A percentile compares a stretch with the other conserved stretches of the same genome.
These are phyloP conservation scores for Eimeria tenella DNA, from an alignment of 169 alveolate genomes.

Conservation along the genomic window DNA sequence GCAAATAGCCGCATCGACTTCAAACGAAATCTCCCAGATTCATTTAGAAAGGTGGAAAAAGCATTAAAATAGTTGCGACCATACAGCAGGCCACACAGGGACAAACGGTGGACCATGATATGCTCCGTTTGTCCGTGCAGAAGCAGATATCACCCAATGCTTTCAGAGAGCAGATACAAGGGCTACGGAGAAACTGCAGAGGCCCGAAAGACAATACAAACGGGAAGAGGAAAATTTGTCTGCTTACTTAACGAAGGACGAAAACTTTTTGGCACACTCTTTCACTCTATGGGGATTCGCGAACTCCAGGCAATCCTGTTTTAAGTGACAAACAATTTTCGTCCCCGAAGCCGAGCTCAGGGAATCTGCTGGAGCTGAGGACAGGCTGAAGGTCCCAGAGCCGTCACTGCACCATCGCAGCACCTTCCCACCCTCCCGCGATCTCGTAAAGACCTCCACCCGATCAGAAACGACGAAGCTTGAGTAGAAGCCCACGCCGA, in stretches of 20 bases:
- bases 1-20: too few species aligned
- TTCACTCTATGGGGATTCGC: slow-evolving; percentile 87
- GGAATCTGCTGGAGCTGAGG: slow-evolving; percentile 54
- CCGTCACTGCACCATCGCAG: slow-evolving; percentile 99
- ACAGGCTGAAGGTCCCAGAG: slow-evolving; percentile 96
- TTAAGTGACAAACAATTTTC: slow-evolving; percentile 92
- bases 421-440: slow-evolving; percentile 89
- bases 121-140: too few species aligned
- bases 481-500: slow-evolving; percentile 99
- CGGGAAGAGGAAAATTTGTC: not conserved
- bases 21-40: too few species aligned
- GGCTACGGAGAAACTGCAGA: not conserved
- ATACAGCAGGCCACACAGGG: too few species aligned
- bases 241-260: slow-evolving; percentile 92
- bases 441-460: slow-evolving; percentile 97
- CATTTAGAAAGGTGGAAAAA: too few species aligned
- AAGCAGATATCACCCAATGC: too few species aligned
- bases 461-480: slow-evolving; percentile 99
- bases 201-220: not conserved
- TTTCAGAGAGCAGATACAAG: too few species aligned
- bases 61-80: too few species aligned
- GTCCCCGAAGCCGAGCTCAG: slow-evolving; percentile 92
- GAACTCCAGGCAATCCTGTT: slow-evolving; percentile 91
- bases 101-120: too few species aligned
- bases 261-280: slow-evolving; percentile 91